Evolutionary conservation across 352 stramenopile genomes (phyloP), one percentile per base, ranked within the genome.

Genomic region (Globisporangium uncinulatum): DNA sequence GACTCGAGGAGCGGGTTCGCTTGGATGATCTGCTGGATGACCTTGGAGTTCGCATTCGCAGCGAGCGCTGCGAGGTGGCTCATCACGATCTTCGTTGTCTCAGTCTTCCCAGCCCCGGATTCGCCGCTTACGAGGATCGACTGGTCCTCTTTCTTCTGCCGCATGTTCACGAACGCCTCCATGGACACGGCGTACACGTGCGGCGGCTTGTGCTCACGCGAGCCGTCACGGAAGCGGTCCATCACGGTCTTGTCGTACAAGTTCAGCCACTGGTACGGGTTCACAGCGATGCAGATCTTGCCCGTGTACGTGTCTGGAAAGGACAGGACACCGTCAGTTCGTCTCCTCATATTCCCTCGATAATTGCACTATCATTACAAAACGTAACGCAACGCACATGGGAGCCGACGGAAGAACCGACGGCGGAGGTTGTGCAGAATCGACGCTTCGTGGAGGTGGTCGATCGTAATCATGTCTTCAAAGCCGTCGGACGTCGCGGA

Each of bases 201-300:
- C 47, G 79, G 86, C 24, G 77, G 78, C 50, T 83, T 83, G 45
- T 77, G 77, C 31, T 81, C 62, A 41, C 81, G 76, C 46, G 91
- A 57, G 65, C 97, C 97, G 32, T 75, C 51, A 77, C 63, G 50
- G 91, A 79, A 50, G 96, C 86, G 0, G 70, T 73, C 63, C 97
- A 97, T 92, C 6, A 70, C 73, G 8, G 66, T 19, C 54, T 85
- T 77, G 45, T 84, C 86, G 55, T 94, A 94, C 43, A 10, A 96
- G 67, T 41, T 94, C 82, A 95, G 78, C 86, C 87, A 96, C 67
- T 95, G 87, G 68, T 98, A 99, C n/a, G 95, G 96, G 71, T 99
- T 99, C 49, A 98, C 86, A 2, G 96, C 95, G 61, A 99, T 97
- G 48, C 97, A 92, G 65, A 98, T 98, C 49, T 98, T 92, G n/a